Evolutionary conservation across 2,329 filamentous ascomycete genomes (phyloP).

Genomic region (Colletotrichum sp.): DNA sequence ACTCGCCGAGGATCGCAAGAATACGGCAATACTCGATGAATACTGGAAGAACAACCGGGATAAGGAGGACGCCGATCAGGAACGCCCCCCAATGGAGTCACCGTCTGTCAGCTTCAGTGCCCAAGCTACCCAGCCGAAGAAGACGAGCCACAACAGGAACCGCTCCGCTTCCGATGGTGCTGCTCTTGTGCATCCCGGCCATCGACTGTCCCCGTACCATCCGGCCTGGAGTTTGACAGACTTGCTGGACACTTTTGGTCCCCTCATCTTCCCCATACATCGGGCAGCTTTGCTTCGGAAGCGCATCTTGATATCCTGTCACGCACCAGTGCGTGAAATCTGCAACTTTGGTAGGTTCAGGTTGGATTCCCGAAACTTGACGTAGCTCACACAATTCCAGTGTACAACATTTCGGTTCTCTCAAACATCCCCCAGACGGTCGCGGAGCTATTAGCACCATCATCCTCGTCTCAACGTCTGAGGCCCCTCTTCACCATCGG

Average conservation of each 20-base stretch:
- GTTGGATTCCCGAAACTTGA: neutral
- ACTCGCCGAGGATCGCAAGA: constrained; percentile 68
- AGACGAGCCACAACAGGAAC: constrained; percentile 54
- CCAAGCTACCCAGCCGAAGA: constrained; percentile 40
- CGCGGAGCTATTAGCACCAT: constrained; percentile 69
- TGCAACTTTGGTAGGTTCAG: constrained; percentile 82
- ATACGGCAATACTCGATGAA: constrained; percentile 70
- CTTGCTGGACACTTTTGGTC: constrained; percentile 84
- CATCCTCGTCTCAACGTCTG: constrained; percentile 68
- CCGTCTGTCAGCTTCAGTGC: constrained; percentile 48
- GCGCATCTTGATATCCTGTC: constrained; percentile 84
- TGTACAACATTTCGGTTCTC: constrained; percentile 93
- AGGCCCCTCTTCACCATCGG: constrained; percentile 91
- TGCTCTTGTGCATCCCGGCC: constrained; percentile 61
- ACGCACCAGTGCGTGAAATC: constrained; percentile 81
- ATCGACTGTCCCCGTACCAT: constrained; percentile 78
- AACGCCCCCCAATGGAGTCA: constrained; percentile 54
- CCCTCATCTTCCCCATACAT: constrained; percentile 89
- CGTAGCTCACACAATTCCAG: constrained; percentile 46
- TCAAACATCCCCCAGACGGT: constrained; percentile 84
- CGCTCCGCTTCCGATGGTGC: constrained; percentile 68
- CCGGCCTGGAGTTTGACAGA: constrained; percentile 83
- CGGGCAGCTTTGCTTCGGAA: constrained; percentile 86
- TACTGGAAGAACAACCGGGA: constrained; percentile 77
- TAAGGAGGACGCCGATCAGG: constrained; percentile 39